Base-by-base conservation (phyloP, 768 basidiomycete species). In the Lactarius akahatsu region DNA sequence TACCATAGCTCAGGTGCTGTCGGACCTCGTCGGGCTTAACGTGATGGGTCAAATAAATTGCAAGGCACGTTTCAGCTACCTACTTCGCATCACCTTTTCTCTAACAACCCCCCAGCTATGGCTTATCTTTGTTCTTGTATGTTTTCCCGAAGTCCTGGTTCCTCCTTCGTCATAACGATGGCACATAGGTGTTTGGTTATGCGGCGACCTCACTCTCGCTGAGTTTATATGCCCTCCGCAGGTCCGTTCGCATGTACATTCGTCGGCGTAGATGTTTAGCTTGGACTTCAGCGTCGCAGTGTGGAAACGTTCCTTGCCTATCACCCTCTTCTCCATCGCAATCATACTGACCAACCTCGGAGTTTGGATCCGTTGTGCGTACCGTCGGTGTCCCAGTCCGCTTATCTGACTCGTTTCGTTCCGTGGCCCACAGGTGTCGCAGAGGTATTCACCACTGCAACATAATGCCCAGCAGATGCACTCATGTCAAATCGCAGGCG, bases 11-110 rank as follows among this genome's bases (percentile, higher is more conserved):
- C 52, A 58, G 16, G 67, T 65, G 16, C 0, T 62, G 8, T n/a
- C 60, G 13, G 63, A 58, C 23, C 43, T 70, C n/a, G 57, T 69
- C 2, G 69, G 69, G 36, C n/a, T 70, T 9, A 64, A 70, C 38
- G 32, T 59, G 28, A 59, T 60, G 5, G 10, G 20, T 1, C 59
- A 23, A 50, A 62, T 57, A 23, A 59, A 70, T n/a, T 70, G 69
- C 67, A 36, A 40, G 40, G 69, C 41, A 58, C 13, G 63, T n/a
- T 36, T 26, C 13, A 20, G 5, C 13, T 18, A 1, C 13, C 3
- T 41, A 15, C 36, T 23, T n/a, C 32, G 3, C 47, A n/a, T 13
- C 34, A 4, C 41, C 30, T 20, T 34, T 20, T 30, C 26, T 13
- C 34, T 50, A 11, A 4, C 34, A 15, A 36, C 47, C 38, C 3